Evolutionary conservation across 768 basidiomycete species (phyloP).

Genomic region (Naematelia aurantialba): DNA sequence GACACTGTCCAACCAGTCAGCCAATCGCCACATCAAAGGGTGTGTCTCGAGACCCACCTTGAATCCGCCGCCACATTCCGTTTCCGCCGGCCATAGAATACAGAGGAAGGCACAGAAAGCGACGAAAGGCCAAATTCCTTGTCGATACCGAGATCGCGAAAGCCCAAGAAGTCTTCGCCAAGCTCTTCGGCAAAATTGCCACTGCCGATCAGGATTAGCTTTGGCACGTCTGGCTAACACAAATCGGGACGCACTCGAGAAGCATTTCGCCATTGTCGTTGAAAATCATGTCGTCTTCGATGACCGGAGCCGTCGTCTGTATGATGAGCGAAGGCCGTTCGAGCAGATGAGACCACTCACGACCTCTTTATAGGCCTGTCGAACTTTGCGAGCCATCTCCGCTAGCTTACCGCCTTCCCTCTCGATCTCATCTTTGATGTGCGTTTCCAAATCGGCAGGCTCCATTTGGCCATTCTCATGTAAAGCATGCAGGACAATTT

Average conservation of each 20-base stretch:
- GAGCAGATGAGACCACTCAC: slow-evolving; percentile 53
- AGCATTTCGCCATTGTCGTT: slow-evolving; percentile 66
- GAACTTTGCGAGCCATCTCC: slow-evolving; percentile 82
- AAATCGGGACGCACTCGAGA: slow-evolving; percentile 56
- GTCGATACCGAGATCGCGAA: slow-evolving; percentile 82
- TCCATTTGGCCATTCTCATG: slow-evolving; percentile 82
- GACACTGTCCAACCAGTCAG: slow-evolving; percentile 8
- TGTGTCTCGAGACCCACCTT: slow-evolving; percentile 18
- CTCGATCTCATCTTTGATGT: slow-evolving; percentile 83
- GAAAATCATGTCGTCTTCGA: slow-evolving; percentile 65
- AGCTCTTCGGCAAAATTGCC: slow-evolving; percentile 83
- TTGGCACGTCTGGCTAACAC: not conserved
- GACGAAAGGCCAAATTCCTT: slow-evolving; percentile 74
- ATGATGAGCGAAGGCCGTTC: not conserved
- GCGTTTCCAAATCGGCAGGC: slow-evolving; percentile 74
- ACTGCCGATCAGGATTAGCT: slow-evolving; percentile 49
- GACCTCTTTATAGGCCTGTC: slow-evolving; percentile 74
- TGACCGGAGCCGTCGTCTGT: slow-evolving; percentile 55
- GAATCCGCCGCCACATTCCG: slow-evolving; percentile 16
- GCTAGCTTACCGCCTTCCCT: slow-evolving; percentile 70
- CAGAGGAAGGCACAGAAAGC: slow-evolving; percentile 64
- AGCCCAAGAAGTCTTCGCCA: slow-evolving; percentile 89
- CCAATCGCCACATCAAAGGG: not conserved
- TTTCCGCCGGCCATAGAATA: slow-evolving; percentile 55
- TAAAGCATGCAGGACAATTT: slow-evolving; percentile 86